Evolutionary conservation across 2,329 filamentous ascomycete species (phyloP).

Genomic region (Botrytis galanthina): DNA sequence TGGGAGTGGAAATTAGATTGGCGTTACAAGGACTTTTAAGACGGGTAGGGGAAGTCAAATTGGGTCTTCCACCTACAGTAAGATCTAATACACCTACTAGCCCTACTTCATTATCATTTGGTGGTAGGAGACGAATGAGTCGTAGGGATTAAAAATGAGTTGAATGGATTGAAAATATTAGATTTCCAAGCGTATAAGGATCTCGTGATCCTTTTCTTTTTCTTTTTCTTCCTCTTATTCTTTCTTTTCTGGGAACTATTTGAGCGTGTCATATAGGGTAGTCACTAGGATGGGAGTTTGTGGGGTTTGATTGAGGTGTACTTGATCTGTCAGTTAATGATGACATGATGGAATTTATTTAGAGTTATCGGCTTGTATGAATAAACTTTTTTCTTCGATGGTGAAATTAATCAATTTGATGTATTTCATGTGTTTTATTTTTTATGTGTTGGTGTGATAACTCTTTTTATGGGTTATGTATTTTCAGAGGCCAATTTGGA

Average conservation of each 20-base stretch:
- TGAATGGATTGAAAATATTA: slow-evolving; percentile 10
- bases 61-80: slow-evolving; percentile 43
- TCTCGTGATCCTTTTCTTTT: neutral
- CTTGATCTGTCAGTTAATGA: slow-evolving; percentile 8
- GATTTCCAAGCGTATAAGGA: neutral
- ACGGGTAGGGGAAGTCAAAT: slow-evolving; percentile 75
- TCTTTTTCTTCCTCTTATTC: neutral
- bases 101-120: slow-evolving; percentile 28
- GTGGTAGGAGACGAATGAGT: slow-evolving; percentile 26
- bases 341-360: slow-evolving; percentile 8
- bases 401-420: neutral
- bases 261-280: slow-evolving; percentile 18
- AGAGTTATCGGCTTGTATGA: slow-evolving; percentile 17
- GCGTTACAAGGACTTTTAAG: slow-evolving; percentile 75
- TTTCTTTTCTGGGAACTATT: slow-evolving; percentile 14
- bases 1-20: slow-evolving; percentile 73
- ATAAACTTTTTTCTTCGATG: slow-evolving; percentile 7
- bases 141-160: slow-evolving; percentile 21
- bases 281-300: slow-evolving; percentile 3
- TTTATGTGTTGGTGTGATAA: accelerated
- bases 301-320: slow-evolving; percentile 10
- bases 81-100: slow-evolving; percentile 27
- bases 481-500: neutral
- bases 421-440: neutral
- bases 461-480: neutral